These are phyloP conservation scores for Lathyrus sativus DNA, from an alignment of 306 rosid species.

Conservation along the genomic window DNA sequence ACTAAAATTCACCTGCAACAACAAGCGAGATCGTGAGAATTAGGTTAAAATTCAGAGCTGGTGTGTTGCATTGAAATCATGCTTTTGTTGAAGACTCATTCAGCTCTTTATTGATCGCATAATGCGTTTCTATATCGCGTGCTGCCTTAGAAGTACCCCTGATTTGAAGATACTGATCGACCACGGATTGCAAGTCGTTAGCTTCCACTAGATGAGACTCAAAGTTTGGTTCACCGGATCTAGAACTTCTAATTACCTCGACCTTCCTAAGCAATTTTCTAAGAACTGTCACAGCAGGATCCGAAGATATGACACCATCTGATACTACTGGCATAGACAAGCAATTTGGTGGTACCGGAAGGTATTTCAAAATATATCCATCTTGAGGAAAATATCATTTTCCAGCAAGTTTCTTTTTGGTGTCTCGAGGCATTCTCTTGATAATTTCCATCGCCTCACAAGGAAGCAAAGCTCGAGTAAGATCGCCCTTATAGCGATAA, in stretches of 20 bases:
- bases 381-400: conserved; percentile 90
- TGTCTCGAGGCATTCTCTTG: conserved; percentile 67
- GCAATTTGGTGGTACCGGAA: conserved; percentile 97
- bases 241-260: conserved; percentile 72
- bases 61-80: too few relatives aligned
- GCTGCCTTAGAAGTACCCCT: conserved; percentile 79
- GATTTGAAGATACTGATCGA: conserved; percentile 78
- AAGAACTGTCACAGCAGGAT: conserved; percentile 75
- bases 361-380: conserved; percentile 68
- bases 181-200: conserved; percentile 65
- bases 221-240: conserved; percentile 84
- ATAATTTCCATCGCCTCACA: conserved; percentile 81
- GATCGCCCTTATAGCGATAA: conserved; percentile 63
- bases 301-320: conserved; percentile 98
- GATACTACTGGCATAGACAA: conserved; percentile 89
- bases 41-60: too few relatives aligned
- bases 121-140: conserved; percentile 64
- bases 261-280: conserved; percentile 75
- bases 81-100: conserved; percentile 73
- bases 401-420: conserved; percentile 63
- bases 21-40: too few relatives aligned
- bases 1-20: too few relatives aligned
- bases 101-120: conserved; percentile 70
- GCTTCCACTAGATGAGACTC: conserved; percentile 85
- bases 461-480: conserved; percentile 82